Evolutionary conservation across 2,329 filamentous ascomycete genomes (phyloP).

Genomic region (Trichoderma polysporum): DNA sequence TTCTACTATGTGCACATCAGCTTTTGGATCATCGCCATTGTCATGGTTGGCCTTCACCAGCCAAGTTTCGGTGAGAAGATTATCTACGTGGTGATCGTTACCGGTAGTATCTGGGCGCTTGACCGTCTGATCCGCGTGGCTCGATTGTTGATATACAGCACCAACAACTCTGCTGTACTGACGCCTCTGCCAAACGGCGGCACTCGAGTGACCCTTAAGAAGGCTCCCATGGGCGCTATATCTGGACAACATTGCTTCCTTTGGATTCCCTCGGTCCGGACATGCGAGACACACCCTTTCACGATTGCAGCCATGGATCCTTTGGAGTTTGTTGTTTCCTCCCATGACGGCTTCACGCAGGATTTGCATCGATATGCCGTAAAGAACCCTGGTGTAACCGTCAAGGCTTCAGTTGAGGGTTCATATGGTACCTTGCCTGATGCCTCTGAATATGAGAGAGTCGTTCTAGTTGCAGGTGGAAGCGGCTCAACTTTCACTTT

Average conservation of each 20-base stretch:
- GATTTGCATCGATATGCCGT: constrained; percentile 53
- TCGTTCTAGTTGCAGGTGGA: constrained; percentile 60
- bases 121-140: constrained; percentile 51
- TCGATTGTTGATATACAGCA: constrained; percentile 45
- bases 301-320: constrained; percentile 55
- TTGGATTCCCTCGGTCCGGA: constrained; percentile 59
- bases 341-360: constrained; percentile 59
- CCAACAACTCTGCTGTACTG: constrained; percentile 54
- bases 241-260: constrained; percentile 64
- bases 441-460: constrained; percentile 51
- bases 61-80: constrained; percentile 45
- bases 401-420: constrained; percentile 57
- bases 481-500: constrained; percentile 59
- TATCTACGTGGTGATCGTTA: constrained; percentile 43
- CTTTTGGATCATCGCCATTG: constrained; percentile 49
- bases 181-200: constrained; percentile 53
- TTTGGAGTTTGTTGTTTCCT: constrained; percentile 58
- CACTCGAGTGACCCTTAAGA: constrained; percentile 54
- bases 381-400: constrained; percentile 46
- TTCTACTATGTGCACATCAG: constrained; percentile 55
- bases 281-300: constrained; percentile 62
- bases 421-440: constrained; percentile 58
- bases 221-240: constrained; percentile 45
- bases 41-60: constrained; percentile 53
- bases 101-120: constrained; percentile 48